Evolutionary conservation across 2,329 filamentous ascomycete species (phyloP), one percentile per base, ranked within the genome.

Genomic region (Rhexocercosporidium sp.): DNA sequence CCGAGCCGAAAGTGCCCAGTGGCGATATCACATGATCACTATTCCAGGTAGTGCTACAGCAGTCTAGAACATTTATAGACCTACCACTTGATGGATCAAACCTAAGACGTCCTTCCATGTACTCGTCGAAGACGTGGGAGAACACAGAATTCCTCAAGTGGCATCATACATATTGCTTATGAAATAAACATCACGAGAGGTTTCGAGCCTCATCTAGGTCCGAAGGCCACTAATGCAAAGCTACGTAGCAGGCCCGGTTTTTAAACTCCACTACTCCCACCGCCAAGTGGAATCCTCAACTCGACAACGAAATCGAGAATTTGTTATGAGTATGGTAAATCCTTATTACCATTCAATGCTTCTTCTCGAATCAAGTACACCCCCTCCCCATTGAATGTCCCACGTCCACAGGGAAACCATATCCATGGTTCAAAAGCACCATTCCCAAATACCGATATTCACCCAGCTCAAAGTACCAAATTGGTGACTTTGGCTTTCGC

Each of bases 161-260:
- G 34, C 8, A 37, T 37, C 3, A 37, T 11, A 37, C 3, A 37
- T 11, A 37, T 9, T 11, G 8, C 34, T 37, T 37, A 37, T 6
- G 8, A 6, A 11, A 37, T 2, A 37, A 37, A 37, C 14, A 18
- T 44, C 57, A 46, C 39, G 57, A 20, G 57, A 20, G 2, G 4
- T 6, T 44, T 46, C 9, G 57, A 47, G 41, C 37, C 39, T 44
- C 25, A 41, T 47, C 57, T 31, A n/a, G 53, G 31, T 25, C 31
- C 53, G 53, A 46, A 22, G 8, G 46, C 14, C 25, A 46, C 56
- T 59, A 46, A 59, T 47, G 39, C 37, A 46, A 18, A 60, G 41
- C 57, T 29, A 60, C 57, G 57, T 60, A 60, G 56, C 22, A 3
- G 57, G 41, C 29, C 57, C 57, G n/a, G 16, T 60, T 47, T 57